These are phyloP conservation scores for Fusarium protoensiforme DNA, from an alignment of 2,329 filamentous ascomycete genomes.

Conservation along the genomic window DNA sequence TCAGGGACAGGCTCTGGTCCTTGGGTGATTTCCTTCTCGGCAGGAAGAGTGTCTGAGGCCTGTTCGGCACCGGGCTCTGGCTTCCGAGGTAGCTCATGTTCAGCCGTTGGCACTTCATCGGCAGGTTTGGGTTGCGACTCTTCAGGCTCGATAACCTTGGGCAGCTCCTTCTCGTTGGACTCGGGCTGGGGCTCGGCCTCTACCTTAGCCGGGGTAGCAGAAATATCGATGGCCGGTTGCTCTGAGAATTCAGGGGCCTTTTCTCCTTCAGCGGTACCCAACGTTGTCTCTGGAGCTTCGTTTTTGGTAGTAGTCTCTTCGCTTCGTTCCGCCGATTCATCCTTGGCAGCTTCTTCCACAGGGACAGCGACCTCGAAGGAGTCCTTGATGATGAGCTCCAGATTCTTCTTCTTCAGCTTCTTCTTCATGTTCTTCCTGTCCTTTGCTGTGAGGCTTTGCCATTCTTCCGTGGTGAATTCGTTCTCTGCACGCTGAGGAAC, in stretches of 20 bases:
- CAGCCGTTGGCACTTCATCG: not conserved
- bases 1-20: not conserved
- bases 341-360: not conserved
- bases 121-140: not conserved
- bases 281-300: not conserved
- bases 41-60: not conserved
- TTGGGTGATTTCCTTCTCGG: not conserved
- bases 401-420: conserved; percentile 37
- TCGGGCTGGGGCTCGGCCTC: not conserved
- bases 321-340: not conserved
- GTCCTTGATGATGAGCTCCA: conserved; percentile 32
- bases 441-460: conserved; percentile 30
- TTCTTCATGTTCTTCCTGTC: conserved; percentile 41
- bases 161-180: not conserved
- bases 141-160: not conserved
- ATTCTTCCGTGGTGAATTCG: conserved; percentile 37
- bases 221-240: not conserved
- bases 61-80: not conserved
- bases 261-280: not conserved
- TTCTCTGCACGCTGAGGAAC: conserved; percentile 31
- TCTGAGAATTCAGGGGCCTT: not conserved
- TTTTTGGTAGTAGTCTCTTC: conserved; percentile 8
- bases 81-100: not conserved
- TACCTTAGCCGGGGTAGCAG: not conserved
- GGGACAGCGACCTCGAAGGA: not conserved